phyloP scores from a whole-genome alignment of 2,329 filamentous ascomycete genomes.

The Talaromyces atroroseus region DNA sequence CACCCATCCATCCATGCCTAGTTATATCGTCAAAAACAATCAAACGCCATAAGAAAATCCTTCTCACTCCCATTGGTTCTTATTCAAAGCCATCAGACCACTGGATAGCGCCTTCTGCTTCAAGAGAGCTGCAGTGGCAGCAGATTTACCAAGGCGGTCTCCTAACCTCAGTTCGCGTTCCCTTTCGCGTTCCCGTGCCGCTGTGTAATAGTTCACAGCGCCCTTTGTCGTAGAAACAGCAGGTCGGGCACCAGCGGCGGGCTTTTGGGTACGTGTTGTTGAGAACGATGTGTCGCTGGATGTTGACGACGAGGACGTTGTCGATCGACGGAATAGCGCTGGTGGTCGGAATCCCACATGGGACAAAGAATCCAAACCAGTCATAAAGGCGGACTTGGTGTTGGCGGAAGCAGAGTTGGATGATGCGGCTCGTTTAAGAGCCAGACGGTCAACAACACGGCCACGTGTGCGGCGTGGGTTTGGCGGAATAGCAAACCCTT shows the following conservation, averaged over 20 bases:
- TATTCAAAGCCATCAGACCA: conserved; percentile 6
- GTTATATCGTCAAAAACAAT: not conserved
- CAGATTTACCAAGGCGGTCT: conserved; percentile 37
- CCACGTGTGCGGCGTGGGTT: conserved; percentile 36
- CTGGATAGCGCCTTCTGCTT: conserved; percentile 7
- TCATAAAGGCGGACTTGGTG: conserved; percentile 32
- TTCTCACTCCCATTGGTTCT: conserved; percentile 7
- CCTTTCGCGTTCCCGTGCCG: conserved; percentile 54
- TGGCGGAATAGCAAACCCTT: conserved; percentile 23
- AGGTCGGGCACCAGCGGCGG: conserved; percentile 25
- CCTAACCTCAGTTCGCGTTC: conserved; percentile 50
- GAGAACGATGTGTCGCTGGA: conserved; percentile 21
- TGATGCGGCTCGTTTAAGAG: conserved; percentile 41
- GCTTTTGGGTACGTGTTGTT: conserved; percentile 17
- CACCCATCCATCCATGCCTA: not conserved
- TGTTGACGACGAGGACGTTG: conserved; percentile 23
- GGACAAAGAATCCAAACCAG: conserved; percentile 15
- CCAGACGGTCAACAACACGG: conserved; percentile 41
- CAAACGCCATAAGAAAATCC: not conserved
- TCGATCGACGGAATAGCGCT: conserved; percentile 26
- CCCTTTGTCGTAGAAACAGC: conserved; percentile 52
- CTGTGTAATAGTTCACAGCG: conserved; percentile 52
- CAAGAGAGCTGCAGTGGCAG: conserved; percentile 4
- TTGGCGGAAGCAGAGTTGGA: conserved; percentile 35
- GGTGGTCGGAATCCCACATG: conserved; percentile 31